Evolutionary conservation across 2,329 filamentous ascomycete species (phyloP).

Genomic region (Trichoderma guizhouense): DNA sequence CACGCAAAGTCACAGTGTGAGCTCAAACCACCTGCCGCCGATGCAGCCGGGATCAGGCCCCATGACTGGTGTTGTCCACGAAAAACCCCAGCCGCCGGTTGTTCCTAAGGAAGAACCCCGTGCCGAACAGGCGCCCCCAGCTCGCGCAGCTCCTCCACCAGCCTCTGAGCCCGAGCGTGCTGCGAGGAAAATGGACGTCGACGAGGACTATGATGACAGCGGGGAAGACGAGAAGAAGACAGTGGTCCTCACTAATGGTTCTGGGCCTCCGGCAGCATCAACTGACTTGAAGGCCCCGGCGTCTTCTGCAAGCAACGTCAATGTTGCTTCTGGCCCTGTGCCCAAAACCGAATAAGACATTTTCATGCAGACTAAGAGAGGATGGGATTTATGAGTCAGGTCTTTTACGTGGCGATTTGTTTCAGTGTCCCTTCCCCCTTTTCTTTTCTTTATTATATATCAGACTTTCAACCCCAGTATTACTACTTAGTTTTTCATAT

Average conservation of each 20-base stretch:
- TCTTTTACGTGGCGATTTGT: conserved; percentile 23
- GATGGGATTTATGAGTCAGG: conserved; percentile 26
- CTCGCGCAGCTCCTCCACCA: conserved; percentile 49
- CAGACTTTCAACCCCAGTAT: not conserved
- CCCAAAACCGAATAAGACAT: conserved; percentile 45
- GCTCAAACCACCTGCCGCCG: conserved; percentile 53
- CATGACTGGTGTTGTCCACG: conserved; percentile 52
- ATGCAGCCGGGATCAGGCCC: conserved; percentile 60
- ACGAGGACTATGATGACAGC: conserved; percentile 96
- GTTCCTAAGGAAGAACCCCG: conserved; percentile 59
- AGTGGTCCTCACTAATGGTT: conserved; percentile 39
- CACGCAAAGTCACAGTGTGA: conserved; percentile 52
- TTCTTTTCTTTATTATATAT: conserved; percentile 13
- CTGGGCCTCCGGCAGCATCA: conserved; percentile 46
- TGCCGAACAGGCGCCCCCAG: conserved; percentile 36
- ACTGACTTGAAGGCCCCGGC: conserved; percentile 51
- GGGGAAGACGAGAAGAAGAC: conserved; percentile 77
- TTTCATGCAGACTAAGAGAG: not conserved
- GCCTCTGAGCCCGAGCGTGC: conserved; percentile 74
- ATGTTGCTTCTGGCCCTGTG: conserved; percentile 39
- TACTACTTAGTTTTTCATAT: conserved; percentile 22
- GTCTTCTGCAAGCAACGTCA: conserved; percentile 47
- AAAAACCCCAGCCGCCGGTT: conserved; percentile 37
- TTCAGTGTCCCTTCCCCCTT: not conserved
- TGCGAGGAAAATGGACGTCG: conserved; percentile 91